A percentile compares a stretch with the other conserved stretches of the same genome.
These are phyloP conservation scores for Fragaria ananassa DNA, from an alignment of 306 rosid species.

Conservation along the genomic window DNA sequence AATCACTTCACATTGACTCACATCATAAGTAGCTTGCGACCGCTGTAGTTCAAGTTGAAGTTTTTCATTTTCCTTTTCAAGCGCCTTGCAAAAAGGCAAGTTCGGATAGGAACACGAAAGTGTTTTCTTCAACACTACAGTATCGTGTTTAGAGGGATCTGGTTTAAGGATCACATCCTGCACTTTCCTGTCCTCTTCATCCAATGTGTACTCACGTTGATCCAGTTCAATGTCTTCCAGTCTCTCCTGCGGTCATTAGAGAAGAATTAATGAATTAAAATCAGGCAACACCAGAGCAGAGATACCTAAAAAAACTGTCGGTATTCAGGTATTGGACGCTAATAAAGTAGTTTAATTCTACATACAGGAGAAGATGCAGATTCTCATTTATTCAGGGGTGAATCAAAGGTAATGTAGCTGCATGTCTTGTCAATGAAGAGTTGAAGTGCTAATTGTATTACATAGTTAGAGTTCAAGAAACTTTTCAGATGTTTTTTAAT, in stretches of 20 bases:
- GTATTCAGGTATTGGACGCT: not conserved
- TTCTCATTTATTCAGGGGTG: conserved; percentile 9
- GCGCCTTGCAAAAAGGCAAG: conserved; percentile 72
- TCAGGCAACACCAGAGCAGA: conserved; percentile 12
- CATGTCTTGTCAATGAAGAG: not conserved
- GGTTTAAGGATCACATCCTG: conserved; percentile 89
- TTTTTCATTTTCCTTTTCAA: conserved; percentile 84
- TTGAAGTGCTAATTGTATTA: not conserved
- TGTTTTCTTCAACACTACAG: conserved; percentile 80
- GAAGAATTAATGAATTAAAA: conserved; percentile 19
- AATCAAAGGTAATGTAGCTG: conserved; percentile 10
- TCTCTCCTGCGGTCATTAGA: conserved; percentile 67
- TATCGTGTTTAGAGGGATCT: conserved; percentile 62
- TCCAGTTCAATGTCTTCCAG: conserved; percentile 82
- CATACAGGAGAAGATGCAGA: conserved; percentile 1
- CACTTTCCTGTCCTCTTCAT: conserved; percentile 81
- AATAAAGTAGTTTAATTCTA: conserved; percentile 3
- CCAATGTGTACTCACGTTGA: conserved; percentile 94
- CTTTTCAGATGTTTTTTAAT: not conserved
- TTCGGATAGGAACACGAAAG: conserved; percentile 94
- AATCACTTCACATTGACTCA: conserved; percentile 87
- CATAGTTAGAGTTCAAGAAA: not conserved
- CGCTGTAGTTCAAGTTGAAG: conserved; percentile 85
- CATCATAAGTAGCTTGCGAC: conserved; percentile 77
- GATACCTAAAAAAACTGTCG: conserved; percentile 11